Evolutionary conservation across 768 basidiomycete species (phyloP).

Genomic region (Phaeotremella fagi): DNA sequence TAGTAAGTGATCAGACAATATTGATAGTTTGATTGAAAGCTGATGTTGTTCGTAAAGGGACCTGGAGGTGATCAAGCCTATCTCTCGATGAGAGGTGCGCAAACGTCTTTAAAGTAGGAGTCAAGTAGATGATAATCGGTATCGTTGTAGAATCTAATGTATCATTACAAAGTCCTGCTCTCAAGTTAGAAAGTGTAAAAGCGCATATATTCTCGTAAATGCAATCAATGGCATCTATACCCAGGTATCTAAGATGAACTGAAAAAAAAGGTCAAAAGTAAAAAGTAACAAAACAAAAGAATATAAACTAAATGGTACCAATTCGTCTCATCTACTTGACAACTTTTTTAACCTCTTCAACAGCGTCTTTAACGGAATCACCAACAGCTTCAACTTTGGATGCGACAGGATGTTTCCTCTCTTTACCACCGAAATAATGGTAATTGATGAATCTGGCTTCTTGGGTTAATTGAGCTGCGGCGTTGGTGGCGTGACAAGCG

Average conservation of each 20-base stretch:
- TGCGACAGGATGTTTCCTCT: slow-evolving; percentile 55
- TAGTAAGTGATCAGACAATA: slow-evolving; percentile 34
- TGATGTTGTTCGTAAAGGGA: slow-evolving; percentile 27
- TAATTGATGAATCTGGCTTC: slow-evolving; percentile 81
- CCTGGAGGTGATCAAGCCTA: slow-evolving; percentile 47
- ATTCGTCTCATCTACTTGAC: too few relatives aligned
- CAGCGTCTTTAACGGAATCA: slow-evolving; percentile 21
- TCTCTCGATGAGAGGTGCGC: slow-evolving; percentile 39
- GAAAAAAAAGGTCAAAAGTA: too few relatives aligned
- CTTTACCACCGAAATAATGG: slow-evolving; percentile 83
- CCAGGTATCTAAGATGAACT: too few relatives aligned
- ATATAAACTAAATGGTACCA: too few relatives aligned
- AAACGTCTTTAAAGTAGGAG: slow-evolving; percentile 37
- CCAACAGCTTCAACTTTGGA: slow-evolving; percentile 14
- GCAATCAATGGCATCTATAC: too few relatives aligned
- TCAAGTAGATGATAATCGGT: neutral
- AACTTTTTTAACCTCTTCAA: slow-evolving; percentile 24
- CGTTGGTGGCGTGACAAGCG: slow-evolving; percentile 89
- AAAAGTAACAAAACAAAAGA: too few relatives aligned
- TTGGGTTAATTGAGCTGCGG: slow-evolving; percentile 77
- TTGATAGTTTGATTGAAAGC: neutral
- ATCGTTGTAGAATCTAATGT: too few relatives aligned
- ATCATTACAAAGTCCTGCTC: too few relatives aligned
- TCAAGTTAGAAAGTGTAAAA: too few relatives aligned
- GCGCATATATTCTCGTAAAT: too few relatives aligned